These are phyloP conservation scores for Neurospora tetraspora DNA, from an alignment of 495 filamentous ascomycete species.

Conservation along the genomic window DNA sequence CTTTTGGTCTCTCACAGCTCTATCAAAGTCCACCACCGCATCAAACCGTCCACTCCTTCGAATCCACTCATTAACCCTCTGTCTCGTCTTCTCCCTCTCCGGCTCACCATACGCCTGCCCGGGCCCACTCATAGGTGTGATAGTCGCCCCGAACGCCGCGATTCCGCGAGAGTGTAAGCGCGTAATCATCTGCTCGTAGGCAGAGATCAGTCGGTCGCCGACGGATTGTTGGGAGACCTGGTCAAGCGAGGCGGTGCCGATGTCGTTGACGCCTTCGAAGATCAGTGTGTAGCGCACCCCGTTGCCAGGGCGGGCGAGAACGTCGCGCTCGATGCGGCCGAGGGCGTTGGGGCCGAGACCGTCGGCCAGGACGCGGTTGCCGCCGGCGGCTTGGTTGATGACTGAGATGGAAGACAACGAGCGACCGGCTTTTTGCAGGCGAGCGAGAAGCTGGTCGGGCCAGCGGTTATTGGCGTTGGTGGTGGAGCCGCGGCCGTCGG, in stretches of 20 bases:
- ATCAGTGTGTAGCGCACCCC: conserved; percentile 44
- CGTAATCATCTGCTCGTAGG: conserved; percentile 46
- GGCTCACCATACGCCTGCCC: conserved; percentile 36
- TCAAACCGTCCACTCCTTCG: conserved; percentile 47
- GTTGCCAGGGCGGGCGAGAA: conserved; percentile 38
- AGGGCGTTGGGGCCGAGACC: conserved; percentile 49
- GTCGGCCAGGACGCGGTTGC: conserved; percentile 51
- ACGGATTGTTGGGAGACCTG: conserved; percentile 28
- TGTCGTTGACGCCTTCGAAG: conserved; percentile 59
- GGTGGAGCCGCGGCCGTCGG: conserved; percentile 50
- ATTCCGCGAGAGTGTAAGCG: conserved; percentile 43
- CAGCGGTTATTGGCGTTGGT: conserved; percentile 54
- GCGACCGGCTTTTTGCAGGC: conserved; percentile 26
- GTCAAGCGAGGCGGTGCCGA: conserved; percentile 38
- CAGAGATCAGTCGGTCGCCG: conserved; percentile 40
- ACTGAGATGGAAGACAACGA: conserved; percentile 31
- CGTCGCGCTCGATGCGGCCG: conserved; percentile 50
- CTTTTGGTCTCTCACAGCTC: conserved; percentile 36
- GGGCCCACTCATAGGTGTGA: conserved; percentile 48
- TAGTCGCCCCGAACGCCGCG: conserved; percentile 47
- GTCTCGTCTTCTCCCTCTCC: conserved; percentile 40
- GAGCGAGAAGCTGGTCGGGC: conserved; percentile 49
- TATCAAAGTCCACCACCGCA: conserved; percentile 53
- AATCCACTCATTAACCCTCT: conserved; percentile 53
- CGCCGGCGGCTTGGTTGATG: conserved; percentile 57